A percentile compares a stretch with the other conserved stretches of the same genome.
These are phyloP conservation scores for Diplotaxis tenuifolia DNA, from an alignment of 345 rosid species.

Conservation along the genomic window DNA sequence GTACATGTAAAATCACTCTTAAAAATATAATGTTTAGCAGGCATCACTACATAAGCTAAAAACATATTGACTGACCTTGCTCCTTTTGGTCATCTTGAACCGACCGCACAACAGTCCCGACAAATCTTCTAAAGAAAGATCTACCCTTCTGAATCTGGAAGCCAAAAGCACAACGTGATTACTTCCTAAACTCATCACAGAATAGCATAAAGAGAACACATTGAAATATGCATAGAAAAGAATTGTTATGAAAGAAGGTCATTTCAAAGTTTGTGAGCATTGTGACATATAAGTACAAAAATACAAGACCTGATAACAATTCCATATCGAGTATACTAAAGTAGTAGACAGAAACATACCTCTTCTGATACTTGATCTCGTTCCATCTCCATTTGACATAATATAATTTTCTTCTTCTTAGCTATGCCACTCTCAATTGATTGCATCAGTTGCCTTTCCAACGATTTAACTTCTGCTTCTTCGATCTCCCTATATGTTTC, in stretches of 20 bases:
- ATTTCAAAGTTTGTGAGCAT: not conserved
- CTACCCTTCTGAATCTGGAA: constrained; percentile 68
- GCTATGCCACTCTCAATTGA: constrained; percentile 84
- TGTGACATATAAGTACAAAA: not conserved
- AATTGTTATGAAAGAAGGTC: not conserved
- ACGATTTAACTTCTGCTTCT: constrained; percentile 79
- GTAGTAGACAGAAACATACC: constrained; percentile 47
- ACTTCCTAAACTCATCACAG: constrained; percentile 16
- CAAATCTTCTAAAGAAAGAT: constrained; percentile 83
- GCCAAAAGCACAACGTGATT: constrained; percentile 23
- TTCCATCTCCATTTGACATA: constrained; percentile 86
- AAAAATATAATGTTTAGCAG: constrained; percentile 20
- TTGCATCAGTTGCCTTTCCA: constrained; percentile 94
- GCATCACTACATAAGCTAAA: not conserved
- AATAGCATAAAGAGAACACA: not conserved
- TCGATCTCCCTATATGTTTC: constrained; percentile 71
- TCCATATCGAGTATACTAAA: not conserved
- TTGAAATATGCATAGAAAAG: constrained; percentile 5
- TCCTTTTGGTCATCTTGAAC: constrained; percentile 97
- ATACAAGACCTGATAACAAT: constrained; percentile 1
- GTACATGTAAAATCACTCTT: constrained; percentile 3
- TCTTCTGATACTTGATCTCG: constrained; percentile 82
- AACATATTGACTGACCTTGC: constrained; percentile 61
- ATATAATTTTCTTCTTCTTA: constrained; percentile 89
- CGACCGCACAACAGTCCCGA: constrained; percentile 85